Base-by-base conservation (phyloP, 169 alveolate genomes). In the Plasmodium relictum region DNA sequence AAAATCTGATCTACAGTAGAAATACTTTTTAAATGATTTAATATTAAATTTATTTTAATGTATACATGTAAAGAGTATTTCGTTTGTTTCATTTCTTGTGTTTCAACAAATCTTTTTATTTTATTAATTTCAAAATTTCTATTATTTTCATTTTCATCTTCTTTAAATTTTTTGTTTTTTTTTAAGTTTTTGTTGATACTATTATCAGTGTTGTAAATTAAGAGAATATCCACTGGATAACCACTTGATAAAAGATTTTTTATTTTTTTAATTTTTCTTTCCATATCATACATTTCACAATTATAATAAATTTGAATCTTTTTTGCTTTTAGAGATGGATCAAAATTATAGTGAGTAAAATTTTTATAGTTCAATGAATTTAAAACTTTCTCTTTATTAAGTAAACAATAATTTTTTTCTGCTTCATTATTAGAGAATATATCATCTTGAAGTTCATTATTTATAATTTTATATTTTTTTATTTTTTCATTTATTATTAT, bases 271-370 rank as follows among this genome's bases (percentile, higher is more conserved):
- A 80, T 50, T 80, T 80, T 80, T 66, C 90, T 48, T 16, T 52
- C 45, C 80, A 80, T 37, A 41, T 80, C 90, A 59, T 42, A 22
- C 80, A 68, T 66, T 80, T 80, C 90, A 70, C 83, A 80, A 52
- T 80, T 80, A 31, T 80, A 61, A 70, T 80, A 80, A 20, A 80
- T 66, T 80, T 80, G 90, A 6, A 80, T 80, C 42, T 65, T 80
- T 66, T 80, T 80, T 44, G 83, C 66, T 80, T 61, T 80, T 16
- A 52, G 62, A 10, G 73, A 80, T 39, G 90, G 90, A 31, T 80
- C 90, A 44, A 80, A 61, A 26, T 80, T 68, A 31, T 80, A 80
- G 42, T 69, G 31, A 42, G 41, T 48, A 3, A 4, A 20, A 16
- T 52, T 52, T 80, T 22, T 54, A 12, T 62, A 45, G 24, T 56